phyloP scores from a whole-genome alignment of 306 rosid species.

The Fragaria nilgerrensis region DNA sequence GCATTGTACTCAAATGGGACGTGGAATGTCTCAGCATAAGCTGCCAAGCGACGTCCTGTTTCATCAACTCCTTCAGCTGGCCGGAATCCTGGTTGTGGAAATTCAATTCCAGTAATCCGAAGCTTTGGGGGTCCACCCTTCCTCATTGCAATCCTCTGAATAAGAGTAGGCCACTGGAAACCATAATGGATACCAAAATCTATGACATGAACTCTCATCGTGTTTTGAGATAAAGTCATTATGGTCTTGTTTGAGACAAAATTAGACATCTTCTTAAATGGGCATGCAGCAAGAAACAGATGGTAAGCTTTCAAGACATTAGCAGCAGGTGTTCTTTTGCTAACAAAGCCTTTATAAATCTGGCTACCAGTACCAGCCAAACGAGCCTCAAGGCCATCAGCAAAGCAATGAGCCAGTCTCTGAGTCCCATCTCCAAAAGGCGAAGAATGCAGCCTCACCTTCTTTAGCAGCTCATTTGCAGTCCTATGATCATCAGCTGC shows the following conservation, averaged over 20 bases:
- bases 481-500: slow-evolving; percentile 83
- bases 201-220: slow-evolving; percentile 66
- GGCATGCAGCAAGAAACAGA: slow-evolving; percentile 84
- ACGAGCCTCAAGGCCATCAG: slow-evolving; percentile 95
- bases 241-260: slow-evolving; percentile 64
- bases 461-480: slow-evolving; percentile 68
- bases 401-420: slow-evolving; percentile 79
- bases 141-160: slow-evolving; percentile 57
- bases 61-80: slow-evolving; percentile 90
- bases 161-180: slow-evolving; percentile 92
- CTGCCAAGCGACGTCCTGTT: slow-evolving; percentile 79
- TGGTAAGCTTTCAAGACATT: slow-evolving; percentile 76
- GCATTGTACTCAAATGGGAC: slow-evolving; percentile 84
- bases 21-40: slow-evolving; percentile 67
- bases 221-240: slow-evolving; percentile 30
- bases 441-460: slow-evolving; percentile 67
- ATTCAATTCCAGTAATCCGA: slow-evolving; percentile 90
- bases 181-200: slow-evolving; percentile 96
- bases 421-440: slow-evolving; percentile 87
- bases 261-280: slow-evolving; percentile 68
- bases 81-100: slow-evolving; percentile 93
- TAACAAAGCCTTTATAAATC: slow-evolving; percentile 78
- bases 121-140: slow-evolving; percentile 75
- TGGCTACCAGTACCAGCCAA: slow-evolving; percentile 97
- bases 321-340: slow-evolving; percentile 66